Percentiles rank a stretch among this genome's conserved stretches.
phyloP scores from a whole-genome alignment of 805 yeast species.

The Cyberlindnera misumaiensis region DNA sequence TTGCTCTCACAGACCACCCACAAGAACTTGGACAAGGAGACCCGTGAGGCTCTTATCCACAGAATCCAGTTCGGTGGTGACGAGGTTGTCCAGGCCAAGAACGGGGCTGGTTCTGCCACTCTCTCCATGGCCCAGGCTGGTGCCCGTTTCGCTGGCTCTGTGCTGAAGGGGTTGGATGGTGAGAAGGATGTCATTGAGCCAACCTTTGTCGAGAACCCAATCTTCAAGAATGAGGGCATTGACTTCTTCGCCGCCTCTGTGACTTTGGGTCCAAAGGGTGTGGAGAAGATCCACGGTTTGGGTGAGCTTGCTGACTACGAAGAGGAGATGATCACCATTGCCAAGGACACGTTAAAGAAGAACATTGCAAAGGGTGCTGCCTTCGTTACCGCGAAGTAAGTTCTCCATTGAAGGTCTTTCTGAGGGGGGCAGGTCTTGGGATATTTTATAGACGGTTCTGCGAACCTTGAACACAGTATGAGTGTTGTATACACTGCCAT shows the following conservation, averaged over 20 bases:
- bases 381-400: conserved; percentile 51
- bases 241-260: conserved; percentile 93
- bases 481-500: too few species aligned
- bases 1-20: conserved; percentile 79
- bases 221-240: conserved; percentile 82
- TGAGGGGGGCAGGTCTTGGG: too few species aligned
- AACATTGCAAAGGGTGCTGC: conserved; percentile 93
- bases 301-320: conserved; percentile 72
- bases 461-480: too few species aligned
- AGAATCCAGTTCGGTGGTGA: conserved; percentile 96
- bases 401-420: too few species aligned
- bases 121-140: conserved; percentile 93
- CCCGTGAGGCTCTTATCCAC: conserved; percentile 61
- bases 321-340: conserved; percentile 85
- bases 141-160: conserved; percentile 63
- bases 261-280: conserved; percentile 90
- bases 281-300: conserved; percentile 69
- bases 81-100: conserved; percentile 89
- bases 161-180: conserved; percentile 58
- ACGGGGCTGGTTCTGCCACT: conserved; percentile 92
- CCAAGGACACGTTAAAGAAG: conserved; percentile 31
- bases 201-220: conserved; percentile 72
- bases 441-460: too few species aligned
- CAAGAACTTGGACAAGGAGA: conserved; percentile 57
- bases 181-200: conserved; percentile 61